A percentile compares a stretch with the other conserved stretches of the same genome.
Evolutionary conservation across 129 eudicot genomes (phyloP).

Genomic region (Helianthus tuberosus): DNA sequence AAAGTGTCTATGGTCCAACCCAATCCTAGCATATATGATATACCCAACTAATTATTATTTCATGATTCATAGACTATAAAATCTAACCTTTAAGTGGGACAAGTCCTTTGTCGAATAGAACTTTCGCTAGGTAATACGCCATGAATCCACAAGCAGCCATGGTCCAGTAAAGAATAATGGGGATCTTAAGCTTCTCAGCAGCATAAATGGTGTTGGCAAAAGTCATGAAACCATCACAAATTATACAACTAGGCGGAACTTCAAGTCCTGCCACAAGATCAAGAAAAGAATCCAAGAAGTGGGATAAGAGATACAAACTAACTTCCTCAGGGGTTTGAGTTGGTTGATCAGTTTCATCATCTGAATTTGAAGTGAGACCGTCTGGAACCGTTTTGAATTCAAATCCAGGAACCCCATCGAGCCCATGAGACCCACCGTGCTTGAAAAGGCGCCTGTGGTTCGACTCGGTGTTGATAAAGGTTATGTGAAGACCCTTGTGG

Average conservation of each 20-base stretch:
- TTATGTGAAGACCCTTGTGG: constrained; percentile 30
- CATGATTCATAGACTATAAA: background rate
- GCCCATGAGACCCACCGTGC: constrained; percentile 10
- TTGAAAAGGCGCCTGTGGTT: constrained; percentile 38
- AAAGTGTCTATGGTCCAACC: background rate
- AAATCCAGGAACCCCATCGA: constrained; percentile 31
- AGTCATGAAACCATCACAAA: constrained; percentile 37
- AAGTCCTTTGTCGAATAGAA: constrained; percentile 29
- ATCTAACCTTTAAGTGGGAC: constrained; percentile 37
- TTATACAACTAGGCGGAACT: constrained; percentile 20
- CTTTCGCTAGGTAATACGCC: constrained; percentile 29
- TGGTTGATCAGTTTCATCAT: constrained; percentile 22
- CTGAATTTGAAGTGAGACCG: constrained; percentile 27
- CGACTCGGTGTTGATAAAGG: constrained; percentile 41
- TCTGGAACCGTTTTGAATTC: constrained; percentile 36
- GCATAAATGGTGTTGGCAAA: constrained; percentile 24
- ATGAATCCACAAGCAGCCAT: constrained; percentile 42
- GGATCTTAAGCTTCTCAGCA: constrained; percentile 30
- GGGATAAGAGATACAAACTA: background rate
- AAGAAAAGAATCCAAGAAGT: constrained; percentile 25
- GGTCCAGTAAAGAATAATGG: constrained; percentile 38
- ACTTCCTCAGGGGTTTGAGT: constrained; percentile 27
- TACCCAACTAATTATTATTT: background rate
- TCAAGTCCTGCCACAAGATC: constrained; percentile 17
- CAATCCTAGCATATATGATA: background rate